Percentiles rank a stretch among this genome's conserved stretches.
phyloP scores from a whole-genome alignment of 176 grass and related monocot species.

The Paspalum vaginatum region DNA sequence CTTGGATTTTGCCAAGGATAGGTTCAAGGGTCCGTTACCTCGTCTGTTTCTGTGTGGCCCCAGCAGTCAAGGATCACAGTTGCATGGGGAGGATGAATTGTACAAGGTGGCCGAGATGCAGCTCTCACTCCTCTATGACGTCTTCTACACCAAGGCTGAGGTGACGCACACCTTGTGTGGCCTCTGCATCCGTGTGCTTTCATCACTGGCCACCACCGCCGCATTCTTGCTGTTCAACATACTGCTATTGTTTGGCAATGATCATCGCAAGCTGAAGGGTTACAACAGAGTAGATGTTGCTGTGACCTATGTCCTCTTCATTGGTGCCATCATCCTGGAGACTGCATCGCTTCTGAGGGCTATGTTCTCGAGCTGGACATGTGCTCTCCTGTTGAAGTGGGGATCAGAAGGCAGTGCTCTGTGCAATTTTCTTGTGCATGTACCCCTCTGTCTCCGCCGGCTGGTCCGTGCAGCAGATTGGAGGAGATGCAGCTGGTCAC shows the following conservation, averaged over 20 bases:
- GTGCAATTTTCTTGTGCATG: neutral
- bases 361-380: constrained; percentile 32
- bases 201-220: neutral
- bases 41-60: too few relatives aligned
- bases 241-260: neutral
- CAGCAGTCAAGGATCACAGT: too few relatives aligned
- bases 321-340: constrained; percentile 35
- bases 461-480: neutral
- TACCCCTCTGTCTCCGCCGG: neutral
- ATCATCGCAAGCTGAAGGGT: too few relatives aligned
- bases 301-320: constrained; percentile 30
- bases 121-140: constrained; percentile 24
- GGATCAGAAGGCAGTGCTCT: neutral
- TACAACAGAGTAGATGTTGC: neutral
- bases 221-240: constrained; percentile 14
- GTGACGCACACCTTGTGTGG: neutral
- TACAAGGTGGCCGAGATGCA: too few relatives aligned
- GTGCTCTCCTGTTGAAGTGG: neutral
- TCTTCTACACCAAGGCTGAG: constrained; percentile 20
- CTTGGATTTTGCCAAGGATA: neutral
- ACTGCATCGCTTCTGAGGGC: neutral
- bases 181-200: neutral
- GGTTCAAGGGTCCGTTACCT: neutral
- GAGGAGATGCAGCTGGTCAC: constrained; percentile 34
- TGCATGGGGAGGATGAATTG: too few relatives aligned